Evolutionary conservation across 1,139 yeast genomes (phyloP).

Genomic region (Hansenula lynferdii): DNA sequence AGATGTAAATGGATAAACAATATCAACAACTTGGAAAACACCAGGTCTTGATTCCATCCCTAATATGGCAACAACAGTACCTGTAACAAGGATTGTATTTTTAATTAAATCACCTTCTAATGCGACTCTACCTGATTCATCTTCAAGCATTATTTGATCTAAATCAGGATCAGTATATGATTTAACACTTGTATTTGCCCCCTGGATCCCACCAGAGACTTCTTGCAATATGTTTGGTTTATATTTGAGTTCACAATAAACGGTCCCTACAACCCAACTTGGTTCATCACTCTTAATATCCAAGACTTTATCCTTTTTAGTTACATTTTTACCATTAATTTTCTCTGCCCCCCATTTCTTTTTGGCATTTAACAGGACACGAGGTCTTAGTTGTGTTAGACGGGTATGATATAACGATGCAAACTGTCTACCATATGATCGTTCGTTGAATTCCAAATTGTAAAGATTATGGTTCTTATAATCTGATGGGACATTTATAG

Average conservation of each 20-base stretch:
- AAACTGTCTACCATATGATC: slow-evolving; percentile 68
- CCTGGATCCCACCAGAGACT: slow-evolving; percentile 49
- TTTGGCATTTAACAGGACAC: slow-evolving; percentile 46
- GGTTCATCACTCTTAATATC: slow-evolving; percentile 68
- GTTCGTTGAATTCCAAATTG: slow-evolving; percentile 24
- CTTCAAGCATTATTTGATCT: slow-evolving; percentile 74
- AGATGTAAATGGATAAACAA: slow-evolving; percentile 62
- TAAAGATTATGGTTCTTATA: slow-evolving; percentile 23
- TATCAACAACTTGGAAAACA: slow-evolving; percentile 77
- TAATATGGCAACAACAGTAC: slow-evolving; percentile 75
- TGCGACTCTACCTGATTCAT: slow-evolving; percentile 85
- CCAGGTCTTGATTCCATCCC: slow-evolving; percentile 89
- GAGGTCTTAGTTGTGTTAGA: slow-evolving; percentile 45
- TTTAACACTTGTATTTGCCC: slow-evolving; percentile 32
- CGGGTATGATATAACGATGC: slow-evolving; percentile 70
- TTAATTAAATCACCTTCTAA: slow-evolving; percentile 61
- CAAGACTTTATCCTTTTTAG: slow-evolving; percentile 55
- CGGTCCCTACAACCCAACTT: slow-evolving; percentile 89
- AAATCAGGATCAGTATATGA: slow-evolving; percentile 51
- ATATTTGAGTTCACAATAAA: slow-evolving; percentile 76
- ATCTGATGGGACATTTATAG: slow-evolving; percentile 9
- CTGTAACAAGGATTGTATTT: slow-evolving; percentile 64
- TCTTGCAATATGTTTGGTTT: slow-evolving; percentile 85
- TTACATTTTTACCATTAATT: slow-evolving; percentile 33
- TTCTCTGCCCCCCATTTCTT: slow-evolving; percentile 49